These are phyloP conservation scores for Cyclotella sp. DNA, from an alignment of 108 stramenopile genomes.

Conservation along the genomic window DNA sequence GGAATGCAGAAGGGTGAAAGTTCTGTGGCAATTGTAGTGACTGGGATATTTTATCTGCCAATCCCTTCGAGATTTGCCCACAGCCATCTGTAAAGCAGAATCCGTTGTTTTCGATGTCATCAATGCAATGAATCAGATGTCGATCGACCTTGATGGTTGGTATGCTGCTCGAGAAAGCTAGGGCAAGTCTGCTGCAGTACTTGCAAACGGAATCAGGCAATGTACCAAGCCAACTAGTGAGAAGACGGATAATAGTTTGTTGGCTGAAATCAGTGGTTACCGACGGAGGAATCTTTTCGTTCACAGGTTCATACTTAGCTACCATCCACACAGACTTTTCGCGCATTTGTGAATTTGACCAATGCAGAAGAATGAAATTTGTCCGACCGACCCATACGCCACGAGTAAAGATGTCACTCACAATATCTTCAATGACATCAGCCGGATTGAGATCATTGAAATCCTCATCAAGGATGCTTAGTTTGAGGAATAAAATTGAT, in stretches of 20 bases:
- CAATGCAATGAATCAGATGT: neutral
- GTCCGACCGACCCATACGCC: neutral
- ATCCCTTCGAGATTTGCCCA: constrained; percentile 1
- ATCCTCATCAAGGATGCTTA: neutral
- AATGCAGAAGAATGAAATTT: neutral
- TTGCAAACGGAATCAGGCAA: neutral
- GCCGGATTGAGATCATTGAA: neutral
- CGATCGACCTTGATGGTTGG: neutral
- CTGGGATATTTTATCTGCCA: neutral
- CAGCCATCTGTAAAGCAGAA: constrained; percentile 1
- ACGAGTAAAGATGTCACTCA: neutral
- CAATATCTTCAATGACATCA: neutral
- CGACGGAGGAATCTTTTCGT: neutral
- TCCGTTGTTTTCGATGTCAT: neutral
- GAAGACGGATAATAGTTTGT: neutral
- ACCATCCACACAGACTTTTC: constrained; percentile 1
- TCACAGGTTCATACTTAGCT: neutral
- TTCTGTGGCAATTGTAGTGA: neutral
- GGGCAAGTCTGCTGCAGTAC: neutral
- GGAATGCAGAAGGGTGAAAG: neutral
- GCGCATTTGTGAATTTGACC: constrained; percentile 6
- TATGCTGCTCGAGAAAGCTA: neutral
- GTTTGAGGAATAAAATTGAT: neutral
- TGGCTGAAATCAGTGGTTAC: neutral
- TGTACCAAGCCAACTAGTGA: neutral